Conservation (phyloP, 1,139 yeast genomes). For the Sugiyamaella japonica region DNA sequence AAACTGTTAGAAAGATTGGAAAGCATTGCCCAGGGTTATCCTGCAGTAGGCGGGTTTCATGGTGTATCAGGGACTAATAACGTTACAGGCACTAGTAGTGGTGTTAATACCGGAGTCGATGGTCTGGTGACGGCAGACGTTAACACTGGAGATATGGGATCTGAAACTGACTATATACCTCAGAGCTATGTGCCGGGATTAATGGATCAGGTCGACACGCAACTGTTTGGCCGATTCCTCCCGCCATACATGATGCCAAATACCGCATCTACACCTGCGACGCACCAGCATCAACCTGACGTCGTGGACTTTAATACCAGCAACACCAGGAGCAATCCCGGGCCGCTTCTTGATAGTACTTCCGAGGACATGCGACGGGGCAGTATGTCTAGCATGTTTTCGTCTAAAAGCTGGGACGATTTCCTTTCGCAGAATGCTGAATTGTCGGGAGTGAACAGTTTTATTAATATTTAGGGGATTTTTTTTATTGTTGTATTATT, state of each 20-base stretch:
- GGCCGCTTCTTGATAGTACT: neutral
- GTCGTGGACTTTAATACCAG: neutral
- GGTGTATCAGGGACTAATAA: neutral
- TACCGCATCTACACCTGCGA: neutral
- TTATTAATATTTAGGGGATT: conserved; percentile 21
- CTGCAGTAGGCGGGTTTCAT: conserved; percentile 14
- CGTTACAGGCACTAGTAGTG: neutral
- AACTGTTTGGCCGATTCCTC: conserved; percentile 74
- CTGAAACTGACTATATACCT: conserved; percentile 11
- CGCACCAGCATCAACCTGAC: conserved; percentile 2
- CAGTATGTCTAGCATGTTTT: conserved; percentile 24
- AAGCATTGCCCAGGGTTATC: conserved; percentile 13
- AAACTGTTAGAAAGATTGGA: conserved; percentile 15
- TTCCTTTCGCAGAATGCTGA: conserved; percentile 35
- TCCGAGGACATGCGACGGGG: conserved; percentile 7
- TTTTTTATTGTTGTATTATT: neutral
- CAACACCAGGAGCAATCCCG: too few species aligned
- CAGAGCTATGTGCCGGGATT: conserved; percentile 66
- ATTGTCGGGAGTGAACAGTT: conserved; percentile 34
- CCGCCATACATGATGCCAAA: conserved; percentile 73
- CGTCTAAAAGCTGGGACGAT: conserved; percentile 36
- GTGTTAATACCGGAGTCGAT: neutral
- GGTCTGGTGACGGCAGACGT: neutral
- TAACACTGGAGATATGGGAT: neutral
- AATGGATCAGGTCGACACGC: conserved; percentile 79